phyloP scores from a whole-genome alignment of 768 basidiomycete genomes.

The Inosperma sp. region DNA sequence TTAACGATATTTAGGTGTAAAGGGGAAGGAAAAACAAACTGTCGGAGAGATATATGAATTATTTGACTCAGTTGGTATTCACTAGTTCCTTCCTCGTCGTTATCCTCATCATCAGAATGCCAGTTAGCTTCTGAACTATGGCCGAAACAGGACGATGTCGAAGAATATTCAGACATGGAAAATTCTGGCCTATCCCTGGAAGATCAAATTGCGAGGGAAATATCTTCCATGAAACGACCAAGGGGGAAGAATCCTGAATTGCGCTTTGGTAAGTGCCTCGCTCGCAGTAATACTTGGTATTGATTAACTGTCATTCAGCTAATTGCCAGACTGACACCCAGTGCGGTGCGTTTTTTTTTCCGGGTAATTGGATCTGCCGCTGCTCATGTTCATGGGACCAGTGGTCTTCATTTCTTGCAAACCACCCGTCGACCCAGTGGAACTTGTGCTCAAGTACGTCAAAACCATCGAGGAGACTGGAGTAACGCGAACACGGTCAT shows the following conservation, averaged over 20 bases:
- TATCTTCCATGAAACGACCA: slow-evolving; percentile 65
- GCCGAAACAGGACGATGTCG: slow-evolving; percentile 41
- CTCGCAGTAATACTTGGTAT: no score
- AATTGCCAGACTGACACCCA: slow-evolving; percentile 78
- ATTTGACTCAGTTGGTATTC: slow-evolving; percentile 61
- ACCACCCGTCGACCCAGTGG: slow-evolving; percentile 71
- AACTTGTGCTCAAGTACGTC: slow-evolving; percentile 60
- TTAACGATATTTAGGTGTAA: slow-evolving; percentile 42
- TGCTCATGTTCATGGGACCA: slow-evolving; percentile 28
- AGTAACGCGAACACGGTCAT: slow-evolving; percentile 58
- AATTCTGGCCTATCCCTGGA: slow-evolving; percentile 53
- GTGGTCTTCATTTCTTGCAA: slow-evolving; percentile 80
- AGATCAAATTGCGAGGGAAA: slow-evolving; percentile 64
- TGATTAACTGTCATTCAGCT: slow-evolving; percentile 39
- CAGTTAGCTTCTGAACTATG: slow-evolving; percentile 72
- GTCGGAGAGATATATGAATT: slow-evolving; percentile 75
- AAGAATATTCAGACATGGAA: slow-evolving; percentile 31
- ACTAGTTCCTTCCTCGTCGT: neutral
- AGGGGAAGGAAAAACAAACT: slow-evolving; percentile 76
- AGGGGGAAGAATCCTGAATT: slow-evolving; percentile 41
- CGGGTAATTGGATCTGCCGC: neutral
- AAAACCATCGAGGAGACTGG: slow-evolving; percentile 60
- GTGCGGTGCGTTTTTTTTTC: slow-evolving; percentile 49
- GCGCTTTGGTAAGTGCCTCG: slow-evolving; percentile 51
- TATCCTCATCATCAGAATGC: slow-evolving; percentile 2